Evolutionary conservation across 768 basidiomycete species (phyloP), one percentile per base, ranked within the genome.

Genomic region (Tricholoma hemisulphureum): DNA sequence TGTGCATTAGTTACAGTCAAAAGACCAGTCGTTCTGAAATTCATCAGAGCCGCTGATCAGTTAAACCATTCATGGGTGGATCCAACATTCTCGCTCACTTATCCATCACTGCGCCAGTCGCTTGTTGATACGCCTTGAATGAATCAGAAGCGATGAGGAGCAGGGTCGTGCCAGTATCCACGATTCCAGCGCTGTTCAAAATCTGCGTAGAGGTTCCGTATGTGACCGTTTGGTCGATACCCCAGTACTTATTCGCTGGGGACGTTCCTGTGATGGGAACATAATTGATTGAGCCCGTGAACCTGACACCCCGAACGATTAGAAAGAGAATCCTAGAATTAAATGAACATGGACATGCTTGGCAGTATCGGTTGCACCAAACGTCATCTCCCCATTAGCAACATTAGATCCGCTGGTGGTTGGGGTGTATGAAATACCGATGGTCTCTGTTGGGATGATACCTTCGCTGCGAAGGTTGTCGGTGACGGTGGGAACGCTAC

Each of bases 151-250:
- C 77, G 37, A 84, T 60, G 51, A 82, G 73, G 53, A 84, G 68
- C 60, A 84, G 70, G 21, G 83, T 83, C 11, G 81, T 83, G 13
- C 82, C 83, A 18, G 84, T 85, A 65, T 85, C 84, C 41, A 86
- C 82, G 57, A 87, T 83, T 58, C 85, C 85, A 41, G 83, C 79
- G 41, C 77, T 79, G 53, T 55, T 34, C 55, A 85, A 70, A 53
- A 85, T 81, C 18, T 70, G 71, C 6, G 72, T 78, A 9, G 70
- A 64, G 13, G 68, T 34, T 7, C 83, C 82, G 58, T 83, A 85
- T 11, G 71, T 73, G 58, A 86, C 72, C 56, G 76, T 75, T 69
- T 86, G 78, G 67, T 84, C 74, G 58, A 87, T 83, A 28, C 85
- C 85, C 85, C 85, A 86, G 76, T 77, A 85, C 26, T 70, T 63